Evolutionary conservation across 2,329 filamentous ascomycete genomes (phyloP), one percentile per base, ranked within the genome.

Genomic region (Teratosphaeria epicoccoides): DNA sequence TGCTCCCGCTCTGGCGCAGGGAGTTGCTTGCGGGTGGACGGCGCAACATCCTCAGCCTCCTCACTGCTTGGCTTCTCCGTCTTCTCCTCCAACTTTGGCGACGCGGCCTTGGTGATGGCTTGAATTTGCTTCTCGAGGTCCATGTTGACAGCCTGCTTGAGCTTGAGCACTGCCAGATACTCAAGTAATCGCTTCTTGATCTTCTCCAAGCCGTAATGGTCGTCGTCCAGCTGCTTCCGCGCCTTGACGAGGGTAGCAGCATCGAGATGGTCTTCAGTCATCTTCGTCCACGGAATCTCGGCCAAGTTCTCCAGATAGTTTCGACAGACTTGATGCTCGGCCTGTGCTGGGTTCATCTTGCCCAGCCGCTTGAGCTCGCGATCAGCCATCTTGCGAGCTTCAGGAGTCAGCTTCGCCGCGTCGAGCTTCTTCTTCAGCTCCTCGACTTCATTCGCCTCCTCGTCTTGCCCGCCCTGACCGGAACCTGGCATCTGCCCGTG

Each of bases 151-250:
- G 86, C 83, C 66, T 96, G 90, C 76, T 97, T 98, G 52, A 98
- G 77, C 60, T 93, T 86, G 49, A 98, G 76, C n/a, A 98, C 93
- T 2, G 93, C 94, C 43, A 98, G 77, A 65, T 98, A 98, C 68
- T 97, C 94, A 4, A 98, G 78, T 22, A 98, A 71, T 43, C 93
- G 80, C 77, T 95, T 96, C 80, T 98, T 98, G 65, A 98, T 91
- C 70, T 91, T 94, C 55, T 97, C 89, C 12, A 98, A 75, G 0
- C 93, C 93, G 61, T 97, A 97, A 68, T 98, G 93, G 65, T 98
- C 93, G 57, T 94, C 84, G 63, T 98, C 89, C 5, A 98, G 79
- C 68, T 97, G 93, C 70, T 89, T 87, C 50, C 88, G 82, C 6
- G 93, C 93, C 60, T 79, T 80, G 53, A 79, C 76, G 52, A 97